Conservation (phyloP, 2,329 filamentous ascomycete genomes). For the Septoria linicola region DNA sequence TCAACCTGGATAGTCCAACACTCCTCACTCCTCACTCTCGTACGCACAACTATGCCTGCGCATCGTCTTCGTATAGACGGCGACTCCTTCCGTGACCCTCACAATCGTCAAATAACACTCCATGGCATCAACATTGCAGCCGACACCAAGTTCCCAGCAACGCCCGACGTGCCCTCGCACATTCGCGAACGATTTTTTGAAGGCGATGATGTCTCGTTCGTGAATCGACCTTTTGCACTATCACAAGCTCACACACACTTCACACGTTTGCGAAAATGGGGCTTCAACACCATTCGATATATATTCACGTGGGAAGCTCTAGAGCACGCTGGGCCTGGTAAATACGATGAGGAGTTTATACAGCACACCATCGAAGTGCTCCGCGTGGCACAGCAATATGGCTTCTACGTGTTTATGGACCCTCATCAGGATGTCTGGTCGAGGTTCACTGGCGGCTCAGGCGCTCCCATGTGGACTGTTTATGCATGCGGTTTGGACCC, state of each 20-base stretch:
- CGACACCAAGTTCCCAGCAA: conserved; percentile 81
- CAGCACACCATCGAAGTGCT: conserved; percentile 84
- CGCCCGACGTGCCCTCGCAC: conserved; percentile 79
- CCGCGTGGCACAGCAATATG: conserved; percentile 80
- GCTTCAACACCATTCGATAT: conserved; percentile 95
- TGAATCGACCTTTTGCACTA: conserved; percentile 77
- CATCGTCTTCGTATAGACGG: conserved; percentile 77
- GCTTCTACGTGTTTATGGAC: conserved; percentile 97
- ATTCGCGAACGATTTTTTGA: conserved; percentile 80
- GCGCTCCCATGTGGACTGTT: conserved; percentile 95
- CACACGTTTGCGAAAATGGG: conserved; percentile 77
- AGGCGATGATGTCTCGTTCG: conserved; percentile 86
- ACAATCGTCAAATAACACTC: conserved; percentile 81
- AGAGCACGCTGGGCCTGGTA: conserved; percentile 83
- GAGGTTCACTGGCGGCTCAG: conserved; percentile 87
- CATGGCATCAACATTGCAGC: conserved; percentile 92
- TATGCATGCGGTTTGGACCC: conserved; percentile 93
- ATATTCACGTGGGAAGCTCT: conserved; percentile 99
- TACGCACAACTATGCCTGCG: conserved; percentile 19
- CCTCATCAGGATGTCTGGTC: conserved; percentile 99
- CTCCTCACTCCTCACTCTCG: too few species aligned
- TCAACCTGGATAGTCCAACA: too few species aligned
- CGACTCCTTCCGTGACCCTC: conserved; percentile 74
- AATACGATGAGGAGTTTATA: conserved; percentile 93
- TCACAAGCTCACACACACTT: conserved; percentile 86